Conservation (phyloP, 768 basidiomycete species). For the Amanita muscaria region DNA sequence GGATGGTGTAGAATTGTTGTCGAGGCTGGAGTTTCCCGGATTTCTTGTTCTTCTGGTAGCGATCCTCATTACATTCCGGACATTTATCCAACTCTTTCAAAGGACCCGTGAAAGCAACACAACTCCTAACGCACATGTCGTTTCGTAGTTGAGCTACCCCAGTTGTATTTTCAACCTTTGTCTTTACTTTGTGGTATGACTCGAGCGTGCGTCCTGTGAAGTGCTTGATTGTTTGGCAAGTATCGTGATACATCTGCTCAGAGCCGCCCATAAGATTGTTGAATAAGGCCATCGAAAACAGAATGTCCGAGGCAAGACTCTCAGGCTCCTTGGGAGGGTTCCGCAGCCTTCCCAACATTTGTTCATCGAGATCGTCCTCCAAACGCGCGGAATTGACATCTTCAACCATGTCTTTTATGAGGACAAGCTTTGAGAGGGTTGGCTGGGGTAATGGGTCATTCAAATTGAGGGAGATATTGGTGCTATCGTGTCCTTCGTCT, state of each 20-base stretch:
- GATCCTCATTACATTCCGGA: background rate
- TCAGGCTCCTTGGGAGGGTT: constrained; percentile 2
- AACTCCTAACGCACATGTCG: constrained; percentile 3
- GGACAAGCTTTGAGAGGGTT: constrained; percentile 2
- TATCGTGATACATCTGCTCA: constrained; percentile 3
- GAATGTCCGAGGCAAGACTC: background rate
- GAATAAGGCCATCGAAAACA: constrained; percentile 3
- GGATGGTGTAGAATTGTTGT: constrained; percentile 21
- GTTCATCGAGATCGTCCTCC: background rate
- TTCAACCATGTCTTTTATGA: constrained; percentile 5
- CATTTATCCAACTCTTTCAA: background rate
- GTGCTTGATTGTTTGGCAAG: background rate
- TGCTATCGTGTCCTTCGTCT: background rate
- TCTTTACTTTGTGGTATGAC: background rate
- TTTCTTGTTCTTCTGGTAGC: background rate
- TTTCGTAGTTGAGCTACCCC: background rate
- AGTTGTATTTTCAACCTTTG: background rate
- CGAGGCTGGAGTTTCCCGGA: constrained; percentile 1
- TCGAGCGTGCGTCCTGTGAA: background rate
- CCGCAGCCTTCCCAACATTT: background rate
- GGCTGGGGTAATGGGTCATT: background rate
- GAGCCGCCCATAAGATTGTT: background rate
- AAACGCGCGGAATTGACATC: background rate
- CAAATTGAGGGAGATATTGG: background rate
- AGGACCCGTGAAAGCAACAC: no score